A percentile compares a stretch with the other conserved stretches of the same genome.
These are phyloP conservation scores for Mycena rosella DNA, from an alignment of 768 basidiomycete genomes.

Conservation along the genomic window DNA sequence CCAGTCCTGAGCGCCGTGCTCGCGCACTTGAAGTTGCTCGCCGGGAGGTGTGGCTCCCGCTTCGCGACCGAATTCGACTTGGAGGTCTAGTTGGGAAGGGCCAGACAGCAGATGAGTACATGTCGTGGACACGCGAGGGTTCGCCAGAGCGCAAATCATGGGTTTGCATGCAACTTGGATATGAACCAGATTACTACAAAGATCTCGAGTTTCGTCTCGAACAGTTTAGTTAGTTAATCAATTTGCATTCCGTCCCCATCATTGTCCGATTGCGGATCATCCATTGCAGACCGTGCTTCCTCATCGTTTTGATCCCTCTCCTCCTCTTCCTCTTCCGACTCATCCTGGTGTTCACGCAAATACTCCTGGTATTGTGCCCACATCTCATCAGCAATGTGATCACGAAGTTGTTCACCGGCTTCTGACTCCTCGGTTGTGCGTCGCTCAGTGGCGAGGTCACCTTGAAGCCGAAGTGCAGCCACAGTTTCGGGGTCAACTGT, in stretches of 20 bases:
- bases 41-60: not conserved
- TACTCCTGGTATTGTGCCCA: slow-evolving; percentile 13
- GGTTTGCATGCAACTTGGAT: not conserved
- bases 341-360: not conserved
- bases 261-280: not conserved
- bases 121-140: not conserved
- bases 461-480: too few species aligned
- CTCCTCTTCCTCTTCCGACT: slow-evolving; percentile 3
- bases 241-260: slow-evolving; percentile 9
- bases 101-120: slow-evolving; percentile 3
- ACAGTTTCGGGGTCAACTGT: too few species aligned
- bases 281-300: slow-evolving; percentile 3
- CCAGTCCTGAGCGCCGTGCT: slow-evolving; percentile 12
- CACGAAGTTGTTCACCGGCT: too few species aligned
- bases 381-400: too few species aligned
- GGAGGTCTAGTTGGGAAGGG: not conserved
- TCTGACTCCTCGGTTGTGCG: too few species aligned
- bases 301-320: not conserved
- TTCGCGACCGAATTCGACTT: not conserved
- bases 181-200: not conserved
- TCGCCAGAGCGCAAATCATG: slow-evolving; percentile 1
- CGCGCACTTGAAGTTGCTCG: not conserved
- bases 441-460: too few species aligned
- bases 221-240: slow-evolving; percentile 16
- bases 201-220: not conserved